These are phyloP conservation scores for Hericium erinaceus DNA, from an alignment of 768 basidiomycete species.

Conservation along the genomic window DNA sequence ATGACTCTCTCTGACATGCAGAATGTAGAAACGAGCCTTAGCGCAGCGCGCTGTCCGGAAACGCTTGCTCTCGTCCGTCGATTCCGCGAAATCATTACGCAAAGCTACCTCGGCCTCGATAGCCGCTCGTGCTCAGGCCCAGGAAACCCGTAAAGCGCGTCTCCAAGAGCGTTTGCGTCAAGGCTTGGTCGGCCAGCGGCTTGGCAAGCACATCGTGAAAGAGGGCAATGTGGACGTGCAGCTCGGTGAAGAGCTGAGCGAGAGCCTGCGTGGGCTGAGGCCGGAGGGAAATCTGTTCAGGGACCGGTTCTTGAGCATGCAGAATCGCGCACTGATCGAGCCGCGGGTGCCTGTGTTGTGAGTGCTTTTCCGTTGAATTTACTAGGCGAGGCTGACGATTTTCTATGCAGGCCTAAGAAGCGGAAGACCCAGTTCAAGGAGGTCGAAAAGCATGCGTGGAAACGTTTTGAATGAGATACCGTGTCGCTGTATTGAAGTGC, in stretches of 20 bases:
- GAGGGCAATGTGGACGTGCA: conserved; percentile 72
- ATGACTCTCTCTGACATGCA: neutral
- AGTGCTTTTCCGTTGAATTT: conserved; percentile 18
- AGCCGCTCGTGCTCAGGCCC: conserved; percentile 30
- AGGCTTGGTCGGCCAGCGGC: conserved; percentile 58
- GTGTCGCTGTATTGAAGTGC: too few relatives aligned
- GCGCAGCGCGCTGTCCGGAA: conserved; percentile 52
- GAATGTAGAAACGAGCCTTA: conserved; percentile 49
- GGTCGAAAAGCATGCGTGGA: conserved; percentile 78
- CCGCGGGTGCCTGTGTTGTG: conserved; percentile 76
- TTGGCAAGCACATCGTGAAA: conserved; percentile 76
- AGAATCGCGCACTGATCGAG: conserved; percentile 81
- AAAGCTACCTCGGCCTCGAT: conserved; percentile 27
- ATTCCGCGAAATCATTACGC: conserved; percentile 44
- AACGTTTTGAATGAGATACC: conserved; percentile 42
- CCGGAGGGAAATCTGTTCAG: conserved; percentile 91
- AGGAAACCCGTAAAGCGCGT: conserved; percentile 31
- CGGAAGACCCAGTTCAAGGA: conserved; percentile 44
- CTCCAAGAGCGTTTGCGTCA: conserved; percentile 41
- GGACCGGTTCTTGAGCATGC: conserved; percentile 80
- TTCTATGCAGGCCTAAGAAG: conserved; percentile 37
- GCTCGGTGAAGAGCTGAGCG: conserved; percentile 81
- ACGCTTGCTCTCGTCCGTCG: conserved; percentile 50
- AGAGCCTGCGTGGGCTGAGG: conserved; percentile 79
- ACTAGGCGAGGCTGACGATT: neutral